Evolutionary conservation across 2,329 filamentous ascomycete genomes (phyloP).

Genomic region (Pezicula rhizophila): DNA sequence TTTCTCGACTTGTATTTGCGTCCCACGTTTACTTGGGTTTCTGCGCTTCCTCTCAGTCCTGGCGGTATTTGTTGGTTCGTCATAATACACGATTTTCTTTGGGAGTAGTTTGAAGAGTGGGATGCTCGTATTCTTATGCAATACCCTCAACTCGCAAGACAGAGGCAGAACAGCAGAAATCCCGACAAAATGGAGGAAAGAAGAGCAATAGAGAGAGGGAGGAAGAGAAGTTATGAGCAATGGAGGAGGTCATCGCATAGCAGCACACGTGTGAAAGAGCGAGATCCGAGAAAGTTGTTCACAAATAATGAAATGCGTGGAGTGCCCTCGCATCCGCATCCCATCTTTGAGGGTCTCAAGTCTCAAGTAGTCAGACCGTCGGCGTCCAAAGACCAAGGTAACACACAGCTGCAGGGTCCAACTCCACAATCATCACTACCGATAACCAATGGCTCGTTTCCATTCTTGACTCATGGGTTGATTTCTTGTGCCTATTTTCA

Average conservation of each 20-base stretch:
- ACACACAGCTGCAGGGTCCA: too few relatives aligned
- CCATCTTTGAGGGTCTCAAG: not conserved
- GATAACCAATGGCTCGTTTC: too few relatives aligned
- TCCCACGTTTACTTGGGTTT: constrained; percentile 16
- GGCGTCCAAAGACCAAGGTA: too few relatives aligned
- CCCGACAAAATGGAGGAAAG: not conserved
- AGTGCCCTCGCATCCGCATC: not conserved
- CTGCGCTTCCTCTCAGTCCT: not conserved
- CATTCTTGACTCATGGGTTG: too few relatives aligned
- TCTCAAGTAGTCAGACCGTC: too few relatives aligned
- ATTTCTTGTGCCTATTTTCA: too few relatives aligned
- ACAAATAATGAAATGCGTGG: not conserved
- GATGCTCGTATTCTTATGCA: not conserved
- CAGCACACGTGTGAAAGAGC: not conserved
- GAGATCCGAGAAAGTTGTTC: not conserved
- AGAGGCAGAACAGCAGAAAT: not conserved
- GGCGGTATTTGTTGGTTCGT: not conserved
- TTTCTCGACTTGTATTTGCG: constrained; percentile 23
- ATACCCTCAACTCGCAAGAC: not conserved
- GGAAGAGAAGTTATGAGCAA: not conserved
- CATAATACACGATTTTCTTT: not conserved
- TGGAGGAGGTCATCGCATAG: not conserved
- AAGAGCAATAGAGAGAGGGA: not conserved
- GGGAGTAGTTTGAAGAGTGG: not conserved
- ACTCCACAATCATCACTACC: too few relatives aligned